These are phyloP conservation scores for Dictyostelium firmibasis DNA, from an alignment of 78 protist genomes.

Conservation along the genomic window DNA sequence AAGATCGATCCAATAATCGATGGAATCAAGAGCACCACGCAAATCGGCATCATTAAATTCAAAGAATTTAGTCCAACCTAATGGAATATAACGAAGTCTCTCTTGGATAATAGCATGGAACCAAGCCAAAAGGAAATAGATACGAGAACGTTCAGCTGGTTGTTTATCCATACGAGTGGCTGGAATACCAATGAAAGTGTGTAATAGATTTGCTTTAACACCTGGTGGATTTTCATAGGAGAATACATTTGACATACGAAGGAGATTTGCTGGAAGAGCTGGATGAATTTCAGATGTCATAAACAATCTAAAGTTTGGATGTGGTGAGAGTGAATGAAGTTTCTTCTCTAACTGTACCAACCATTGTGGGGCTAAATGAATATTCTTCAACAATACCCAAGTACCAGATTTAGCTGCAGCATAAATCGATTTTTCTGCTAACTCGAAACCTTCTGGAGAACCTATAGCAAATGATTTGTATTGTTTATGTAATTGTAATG, in stretches of 20 bases:
- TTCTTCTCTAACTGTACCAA: conserved; percentile 92
- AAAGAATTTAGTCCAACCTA: conserved; percentile 97
- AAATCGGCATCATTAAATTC: conserved; percentile 96
- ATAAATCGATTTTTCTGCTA: conserved; percentile 92
- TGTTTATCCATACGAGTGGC: conserved; percentile 42
- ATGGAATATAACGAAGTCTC: conserved; percentile 95
- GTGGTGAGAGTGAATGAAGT: conserved; percentile 87
- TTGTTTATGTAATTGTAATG: conserved; percentile 68
- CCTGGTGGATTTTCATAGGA: conserved; percentile 98
- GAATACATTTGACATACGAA: conserved; percentile 89
- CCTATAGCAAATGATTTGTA: conserved; percentile 96
- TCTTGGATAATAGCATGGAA: conserved; percentile 95
- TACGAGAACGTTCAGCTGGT: conserved; percentile 87
- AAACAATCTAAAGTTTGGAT: conserved; percentile 93
- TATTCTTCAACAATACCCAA: conserved; percentile 98
- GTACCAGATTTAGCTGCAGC: conserved; percentile 89
- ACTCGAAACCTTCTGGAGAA: conserved; percentile 93
- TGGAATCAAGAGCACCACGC: conserved; percentile 88
- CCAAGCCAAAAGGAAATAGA: conserved; percentile 97
- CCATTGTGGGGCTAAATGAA: conserved; percentile 98
- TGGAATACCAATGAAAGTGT: conserved; percentile 58
- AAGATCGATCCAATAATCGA: conserved; percentile 95
- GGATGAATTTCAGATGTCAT: conserved; percentile 95
- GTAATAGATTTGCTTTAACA: conserved; percentile 88
- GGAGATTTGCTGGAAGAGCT: conserved; percentile 89